These are phyloP conservation scores for Globisporangium camurandrum DNA, from an alignment of 352 stramenopile genomes.

Conservation along the genomic window DNA sequence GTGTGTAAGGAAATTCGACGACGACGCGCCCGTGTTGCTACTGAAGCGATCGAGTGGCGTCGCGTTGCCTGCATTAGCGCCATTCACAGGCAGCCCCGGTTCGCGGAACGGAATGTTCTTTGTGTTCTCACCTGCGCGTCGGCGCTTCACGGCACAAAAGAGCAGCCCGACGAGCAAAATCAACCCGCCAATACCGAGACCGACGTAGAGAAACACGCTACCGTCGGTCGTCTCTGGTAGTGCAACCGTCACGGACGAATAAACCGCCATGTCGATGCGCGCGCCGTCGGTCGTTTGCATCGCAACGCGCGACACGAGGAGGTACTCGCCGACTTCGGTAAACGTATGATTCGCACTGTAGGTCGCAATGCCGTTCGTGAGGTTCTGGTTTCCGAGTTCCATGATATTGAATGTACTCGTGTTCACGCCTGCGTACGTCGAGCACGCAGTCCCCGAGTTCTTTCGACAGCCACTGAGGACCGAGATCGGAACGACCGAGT, in stretches of 20 bases:
- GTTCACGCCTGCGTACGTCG: conserved; percentile 46
- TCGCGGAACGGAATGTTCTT: conserved; percentile 77
- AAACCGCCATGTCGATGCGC: conserved; percentile 77
- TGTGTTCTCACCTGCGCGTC: conserved; percentile 39
- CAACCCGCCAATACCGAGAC: conserved; percentile 49
- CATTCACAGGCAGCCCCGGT: conserved; percentile 21
- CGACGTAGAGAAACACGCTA: conserved; percentile 60
- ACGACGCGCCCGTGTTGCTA: conserved; percentile 44
- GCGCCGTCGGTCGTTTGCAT: conserved; percentile 68
- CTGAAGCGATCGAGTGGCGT: conserved; percentile 27
- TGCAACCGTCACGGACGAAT: conserved; percentile 57
- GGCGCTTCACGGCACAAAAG: conserved; percentile 68
- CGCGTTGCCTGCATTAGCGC: too few relatives aligned
- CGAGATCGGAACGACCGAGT: conserved; percentile 58
- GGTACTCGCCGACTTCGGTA: conserved; percentile 42
- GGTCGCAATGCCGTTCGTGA: conserved; percentile 43
- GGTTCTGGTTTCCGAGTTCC: conserved; percentile 46
- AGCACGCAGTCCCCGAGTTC: conserved; percentile 44
- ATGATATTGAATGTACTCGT: conserved; percentile 53
- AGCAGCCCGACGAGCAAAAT: conserved; percentile 60
- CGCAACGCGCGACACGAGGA: conserved; percentile 59
- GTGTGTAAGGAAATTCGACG: conserved; percentile 62
- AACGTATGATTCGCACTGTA: conserved; percentile 60
- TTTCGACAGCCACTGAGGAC: conserved; percentile 63
- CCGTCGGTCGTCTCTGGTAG: conserved; percentile 37